Base-by-base conservation (phyloP, 352 stramenopile genomes). In the Pilasporangium apinafurcum region DNA sequence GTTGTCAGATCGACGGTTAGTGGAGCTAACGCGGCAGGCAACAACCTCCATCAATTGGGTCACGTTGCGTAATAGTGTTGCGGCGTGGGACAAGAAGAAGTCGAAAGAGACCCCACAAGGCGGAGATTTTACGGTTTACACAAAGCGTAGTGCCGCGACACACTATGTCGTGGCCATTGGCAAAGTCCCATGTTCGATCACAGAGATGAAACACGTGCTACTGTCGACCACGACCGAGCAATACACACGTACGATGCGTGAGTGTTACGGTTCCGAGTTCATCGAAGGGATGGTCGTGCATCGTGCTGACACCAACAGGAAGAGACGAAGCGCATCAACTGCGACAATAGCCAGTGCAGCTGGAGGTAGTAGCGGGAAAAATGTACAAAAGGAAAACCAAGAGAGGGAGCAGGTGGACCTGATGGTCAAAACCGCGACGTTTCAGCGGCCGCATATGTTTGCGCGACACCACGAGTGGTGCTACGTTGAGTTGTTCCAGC, bases 121-220 rank as follows among this genome's bases (percentile, higher is more conserved):
- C n/a, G 46, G 28, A 7, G 51, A 54, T 33, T 62, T 59, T 38
- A 50, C 45, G 12, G 33, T 67, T 13, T 52, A 59, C 27, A 34
- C 56, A 18, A 49, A 53, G 18, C 31, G 49, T 16, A 48, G 48
- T 1, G 25, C 39, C 13, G 28, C 30, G 39, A 51, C 29, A 8
- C 38, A 53, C 10, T 43, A 54, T 28, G 28, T 49, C 30, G 44
- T 51, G 25, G 48, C 53, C 10, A 44, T 44, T 24, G 52, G 52
- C 62, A 68, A 33, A 59, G 60, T 28, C 37, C 55, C 13, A 58
- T 79, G 52, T 61, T 75, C 43, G 53, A 56, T 46, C 65, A 54
- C 34, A 9, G 55, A 63, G 24, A 41, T 77, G 16, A 46, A 59
- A 47, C 56, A 61, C 40, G 58, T 71, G 5, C 44, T 77, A 8